Base-by-base conservation (phyloP, 2,329 filamentous ascomycete genomes). In the Achaetomium macrosporum region DNA sequence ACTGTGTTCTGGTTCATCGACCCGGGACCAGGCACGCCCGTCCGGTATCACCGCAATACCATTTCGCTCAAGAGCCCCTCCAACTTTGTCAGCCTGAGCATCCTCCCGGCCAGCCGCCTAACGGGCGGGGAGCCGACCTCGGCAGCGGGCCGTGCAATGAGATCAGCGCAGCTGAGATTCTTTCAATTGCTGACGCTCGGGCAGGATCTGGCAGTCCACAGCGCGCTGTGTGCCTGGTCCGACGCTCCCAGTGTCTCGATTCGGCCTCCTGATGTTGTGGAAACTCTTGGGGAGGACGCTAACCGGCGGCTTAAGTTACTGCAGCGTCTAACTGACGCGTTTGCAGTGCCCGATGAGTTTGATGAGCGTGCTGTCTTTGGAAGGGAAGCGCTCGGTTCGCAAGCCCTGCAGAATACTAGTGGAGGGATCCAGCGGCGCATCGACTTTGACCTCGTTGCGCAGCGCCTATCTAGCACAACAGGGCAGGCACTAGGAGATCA, bases 311-410 rank as follows among this genome's bases (percentile, higher is more conserved):
- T 46, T 54, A 59, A 51, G 37, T 45, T 53, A 46, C 36, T 49
- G 37, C n/a, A 56, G 56, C 12, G 54, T 56, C 16, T 68, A 61
- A 53, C 63, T 60, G 13, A 59, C 55, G 17, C 59, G 64, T 54
- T 63, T 70, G 49, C 57, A 64, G 41, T 73, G 63, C 46, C 71
- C 64, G 65, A 70, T 63, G 54, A 73, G 73, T 62, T 78, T 70
- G 59, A 67, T 65, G 53, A 70, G 64, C 51, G 54, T 5, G 40
- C 31, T 16, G 46, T 50, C 5, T 49, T 55, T 48, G 51, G 47
- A n/a, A 50, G 50, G 43, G 41, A 33, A 25, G 37, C 20, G 44
- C n/a, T 33, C 17, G 35, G 19, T 16, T 35, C 19, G 16, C n/a
- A n/a, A 31, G 19, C 47, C 2, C 2, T 47, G 40, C 53, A 53